A percentile compares a stretch with the other conserved stretches of the same genome.
Evolutionary conservation across 495 filamentous ascomycete species (phyloP).

Genomic region (Lasiosphaeris hirsuta): DNA sequence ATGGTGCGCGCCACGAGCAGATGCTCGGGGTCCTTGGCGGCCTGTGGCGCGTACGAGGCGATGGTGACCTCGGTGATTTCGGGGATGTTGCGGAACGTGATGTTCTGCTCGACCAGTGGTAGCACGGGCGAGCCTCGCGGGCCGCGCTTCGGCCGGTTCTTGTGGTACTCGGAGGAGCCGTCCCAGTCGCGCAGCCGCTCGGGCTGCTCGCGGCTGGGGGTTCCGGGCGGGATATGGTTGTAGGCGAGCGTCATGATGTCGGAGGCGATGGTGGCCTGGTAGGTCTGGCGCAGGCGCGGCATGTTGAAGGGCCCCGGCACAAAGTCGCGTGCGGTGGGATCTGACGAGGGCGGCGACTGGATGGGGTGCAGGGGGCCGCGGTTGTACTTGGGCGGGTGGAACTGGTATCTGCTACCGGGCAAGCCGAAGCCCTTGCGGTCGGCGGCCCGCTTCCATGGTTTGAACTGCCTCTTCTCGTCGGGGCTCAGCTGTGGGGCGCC

Average conservation of each 20-base stretch:
- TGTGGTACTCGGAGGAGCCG: slow-evolving; percentile 86
- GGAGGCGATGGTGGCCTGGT: slow-evolving; percentile 76
- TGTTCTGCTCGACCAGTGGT: slow-evolving; percentile 68
- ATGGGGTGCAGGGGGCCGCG: slow-evolving; percentile 91
- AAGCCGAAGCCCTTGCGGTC: slow-evolving; percentile 35
- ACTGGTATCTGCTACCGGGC: slow-evolving; percentile 65
- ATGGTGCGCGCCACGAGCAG: slow-evolving; percentile 79
- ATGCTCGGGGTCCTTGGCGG: slow-evolving; percentile 60
- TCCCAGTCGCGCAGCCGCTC: slow-evolving; percentile 85
- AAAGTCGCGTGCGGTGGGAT: slow-evolving; percentile 83
- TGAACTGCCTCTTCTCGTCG: slow-evolving; percentile 33
- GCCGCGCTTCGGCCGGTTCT: slow-evolving; percentile 77
- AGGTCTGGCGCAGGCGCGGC: slow-evolving; percentile 86
- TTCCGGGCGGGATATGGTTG: slow-evolving; percentile 72
- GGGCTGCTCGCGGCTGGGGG: slow-evolving; percentile 40
- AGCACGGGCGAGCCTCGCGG: slow-evolving; percentile 67
- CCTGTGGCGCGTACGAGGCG: slow-evolving; percentile 63
- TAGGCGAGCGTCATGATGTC: slow-evolving; percentile 90
- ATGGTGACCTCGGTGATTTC: slow-evolving; percentile 76
- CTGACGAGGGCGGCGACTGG: slow-evolving; percentile 76
- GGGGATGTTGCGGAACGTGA: slow-evolving; percentile 83
- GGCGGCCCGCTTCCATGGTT: slow-evolving; percentile 42
- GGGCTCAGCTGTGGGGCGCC: slow-evolving; percentile 27
- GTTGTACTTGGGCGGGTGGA: slow-evolving; percentile 86
- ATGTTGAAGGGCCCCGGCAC: slow-evolving; percentile 90